phyloP scores from a whole-genome alignment of 106 monocot species.

The Apostasia shenzhenica region DNA sequence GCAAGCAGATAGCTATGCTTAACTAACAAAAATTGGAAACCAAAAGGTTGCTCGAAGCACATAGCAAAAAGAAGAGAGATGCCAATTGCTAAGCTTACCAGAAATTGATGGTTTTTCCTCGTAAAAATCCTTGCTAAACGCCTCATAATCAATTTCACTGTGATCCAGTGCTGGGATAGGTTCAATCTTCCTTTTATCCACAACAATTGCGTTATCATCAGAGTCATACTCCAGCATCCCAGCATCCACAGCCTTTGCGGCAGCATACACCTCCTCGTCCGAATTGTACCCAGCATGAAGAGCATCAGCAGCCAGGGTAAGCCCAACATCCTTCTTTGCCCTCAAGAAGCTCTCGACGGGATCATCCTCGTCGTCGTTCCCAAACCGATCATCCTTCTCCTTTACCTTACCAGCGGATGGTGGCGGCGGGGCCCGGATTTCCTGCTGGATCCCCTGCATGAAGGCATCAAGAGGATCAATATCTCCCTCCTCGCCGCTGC shows the following conservation, averaged over 20 bases:
- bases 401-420: conserved; percentile 14
- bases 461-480: conserved; percentile 96
- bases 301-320: conserved; percentile 79
- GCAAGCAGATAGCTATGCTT: no score
- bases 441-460: conserved; percentile 89
- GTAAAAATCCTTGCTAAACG: conserved; percentile 89
- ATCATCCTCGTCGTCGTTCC: conserved; percentile 75
- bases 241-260: conserved; percentile 95
- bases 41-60: no score
- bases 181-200: conserved; percentile 94
- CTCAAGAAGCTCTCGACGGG: conserved; percentile 89
- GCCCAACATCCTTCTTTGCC: conserved; percentile 87
- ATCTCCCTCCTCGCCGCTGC: conserved; percentile 35
- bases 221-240: conserved; percentile 94
- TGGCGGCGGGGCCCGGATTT: conserved; percentile 51
- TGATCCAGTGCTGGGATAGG: conserved; percentile 85
- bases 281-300: conserved; percentile 81
- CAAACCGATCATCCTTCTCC: conserved; percentile 30
- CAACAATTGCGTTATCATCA: conserved; percentile 79
- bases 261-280: conserved; percentile 97
- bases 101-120: conserved; percentile 86
- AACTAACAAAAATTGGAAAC: no score
- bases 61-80: no score
- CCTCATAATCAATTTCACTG: conserved; percentile 68
- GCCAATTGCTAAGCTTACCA: conserved; percentile 24